Conservation (phyloP, 805 yeast genomes). For the Kazachstania viticola region DNA sequence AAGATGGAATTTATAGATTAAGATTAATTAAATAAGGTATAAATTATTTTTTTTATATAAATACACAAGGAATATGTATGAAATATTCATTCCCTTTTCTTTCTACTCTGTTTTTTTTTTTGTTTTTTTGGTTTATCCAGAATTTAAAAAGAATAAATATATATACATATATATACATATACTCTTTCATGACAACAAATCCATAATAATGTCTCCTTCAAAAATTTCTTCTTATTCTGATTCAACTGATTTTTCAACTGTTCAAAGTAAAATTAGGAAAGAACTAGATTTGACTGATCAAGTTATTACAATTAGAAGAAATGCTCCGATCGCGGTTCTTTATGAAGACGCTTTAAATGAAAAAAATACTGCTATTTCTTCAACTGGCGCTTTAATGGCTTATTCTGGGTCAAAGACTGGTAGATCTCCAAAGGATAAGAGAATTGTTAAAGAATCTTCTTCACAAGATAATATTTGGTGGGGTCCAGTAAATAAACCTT, state of each 20-base stretch:
- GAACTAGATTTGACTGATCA: constrained; percentile 45
- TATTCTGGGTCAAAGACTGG: constrained; percentile 94
- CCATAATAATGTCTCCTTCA: constrained; percentile 8
- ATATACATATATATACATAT: too few relatives aligned
- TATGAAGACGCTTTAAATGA: constrained; percentile 91
- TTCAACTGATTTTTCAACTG: constrained; percentile 9
- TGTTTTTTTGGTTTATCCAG: too few relatives aligned
- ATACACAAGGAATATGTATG: too few relatives aligned
- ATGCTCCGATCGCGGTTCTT: constrained; percentile 83
- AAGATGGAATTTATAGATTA: too few relatives aligned
- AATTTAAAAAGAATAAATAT: too few relatives aligned
- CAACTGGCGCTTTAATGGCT: constrained; percentile 92
- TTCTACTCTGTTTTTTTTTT: too few relatives aligned
- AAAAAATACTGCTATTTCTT: constrained; percentile 80
- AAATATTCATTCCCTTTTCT: too few relatives aligned
- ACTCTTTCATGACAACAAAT: too few relatives aligned
- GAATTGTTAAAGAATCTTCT: constrained; percentile 90
- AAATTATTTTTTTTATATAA: too few relatives aligned
- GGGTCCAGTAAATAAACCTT: constrained; percentile 98
- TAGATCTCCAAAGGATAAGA: constrained; percentile 95
- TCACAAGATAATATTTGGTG: constrained; percentile 87
- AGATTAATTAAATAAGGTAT: too few relatives aligned
- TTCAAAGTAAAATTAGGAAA: constrained; percentile 22
- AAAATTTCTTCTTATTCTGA: constrained; percentile 4
- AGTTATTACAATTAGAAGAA: constrained; percentile 60